Evolutionary conservation across 352 stramenopile genomes (phyloP), one percentile per base, ranked within the genome.

Genomic region (Phytophthora capsici): DNA sequence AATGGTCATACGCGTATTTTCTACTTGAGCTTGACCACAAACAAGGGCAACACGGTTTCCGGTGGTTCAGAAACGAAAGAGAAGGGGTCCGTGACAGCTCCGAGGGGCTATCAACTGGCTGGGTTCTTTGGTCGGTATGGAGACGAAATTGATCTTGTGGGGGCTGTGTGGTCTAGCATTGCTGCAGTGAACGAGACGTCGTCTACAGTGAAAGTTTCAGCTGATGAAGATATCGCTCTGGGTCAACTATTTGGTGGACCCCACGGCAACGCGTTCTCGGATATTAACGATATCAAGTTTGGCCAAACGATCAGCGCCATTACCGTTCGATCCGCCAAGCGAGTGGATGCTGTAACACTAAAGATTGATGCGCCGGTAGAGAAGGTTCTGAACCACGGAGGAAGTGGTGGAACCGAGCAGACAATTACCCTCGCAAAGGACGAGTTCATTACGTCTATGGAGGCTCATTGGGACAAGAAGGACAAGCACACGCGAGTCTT

Each of bases 391-490:
- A 40, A 64, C 16, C 77, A 88, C 52, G 79, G 79, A 30, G 77
- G 77, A 20, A 49, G 13, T 3, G 79, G 75, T 14, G 79, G 79
- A 52, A 71, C 26, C 2, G 56, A 70, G 5, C 19, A 71, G 38
- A 80, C 64, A n/a, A 66, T 88, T 12, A 69, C 59, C 51, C 67
- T 86, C 0, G 69, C 52, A 30, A 40, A 54, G 5, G 75, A 67
- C 6, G 66, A 75, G 23, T 38, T 37, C 37, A 68, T 71, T 13
- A 68, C 40, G 9, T 68, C 61, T 0, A 67, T 85, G 41, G 77
- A 88, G 51, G 20, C 64, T 22, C 80, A 88, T 51, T 74, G 63
- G 73, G 80, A 19, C n/a, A 74, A 83, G 73, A 71, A 85, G 20
- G 49, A 62, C 26, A 30, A 57, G 4, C 57, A 61, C 32, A 86